Percentiles rank a stretch among this genome's conserved stretches.
Evolutionary conservation across 2,329 filamentous ascomycete genomes (phyloP).

Genomic region (Fusarium sp.): DNA sequence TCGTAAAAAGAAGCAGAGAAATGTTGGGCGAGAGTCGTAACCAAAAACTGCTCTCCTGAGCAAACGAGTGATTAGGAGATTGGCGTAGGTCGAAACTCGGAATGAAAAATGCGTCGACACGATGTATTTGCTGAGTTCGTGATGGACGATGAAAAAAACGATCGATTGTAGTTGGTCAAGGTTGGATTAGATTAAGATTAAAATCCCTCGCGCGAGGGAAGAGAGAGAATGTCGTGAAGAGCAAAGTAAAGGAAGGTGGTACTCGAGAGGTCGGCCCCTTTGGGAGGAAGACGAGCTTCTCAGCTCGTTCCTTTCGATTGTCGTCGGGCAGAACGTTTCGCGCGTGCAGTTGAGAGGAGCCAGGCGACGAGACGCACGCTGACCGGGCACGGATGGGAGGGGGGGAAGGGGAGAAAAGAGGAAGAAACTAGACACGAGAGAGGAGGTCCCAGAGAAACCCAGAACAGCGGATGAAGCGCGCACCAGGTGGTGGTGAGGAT

Average conservation of each 20-base stretch:
- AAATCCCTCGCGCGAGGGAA: conserved; percentile 31
- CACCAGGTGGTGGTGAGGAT: conserved; percentile 29
- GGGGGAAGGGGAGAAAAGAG: conserved; percentile 15
- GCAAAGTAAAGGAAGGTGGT: conserved; percentile 35
- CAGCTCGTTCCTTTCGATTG: conserved; percentile 44
- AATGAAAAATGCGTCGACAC: conserved; percentile 10
- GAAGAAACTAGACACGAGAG: conserved; percentile 28
- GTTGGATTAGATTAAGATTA: conserved; percentile 46
- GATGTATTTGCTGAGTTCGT: conserved; percentile 28
- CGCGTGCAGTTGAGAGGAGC: conserved; percentile 37
- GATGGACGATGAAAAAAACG: conserved; percentile 29
- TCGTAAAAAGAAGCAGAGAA: conserved; percentile 39
- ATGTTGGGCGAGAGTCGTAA: conserved; percentile 48
- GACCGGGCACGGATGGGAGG: conserved; percentile 40
- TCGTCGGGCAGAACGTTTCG: conserved; percentile 29
- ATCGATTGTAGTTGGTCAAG: conserved; percentile 42
- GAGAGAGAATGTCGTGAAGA: conserved; percentile 38
- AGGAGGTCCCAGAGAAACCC: conserved; percentile 31
- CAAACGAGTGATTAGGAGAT: conserved; percentile 36
- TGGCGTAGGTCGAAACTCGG: conserved; percentile 33
- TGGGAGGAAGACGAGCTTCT: conserved; percentile 30
- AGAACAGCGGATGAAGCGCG: conserved; percentile 21
- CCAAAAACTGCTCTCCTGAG: conserved; percentile 47
- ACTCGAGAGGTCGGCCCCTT: conserved; percentile 34
- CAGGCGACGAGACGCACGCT: conserved; percentile 42